These are phyloP conservation scores for Cinnamomum chago DNA, from an alignment of 164 flowering plant species.

Conservation along the genomic window DNA sequence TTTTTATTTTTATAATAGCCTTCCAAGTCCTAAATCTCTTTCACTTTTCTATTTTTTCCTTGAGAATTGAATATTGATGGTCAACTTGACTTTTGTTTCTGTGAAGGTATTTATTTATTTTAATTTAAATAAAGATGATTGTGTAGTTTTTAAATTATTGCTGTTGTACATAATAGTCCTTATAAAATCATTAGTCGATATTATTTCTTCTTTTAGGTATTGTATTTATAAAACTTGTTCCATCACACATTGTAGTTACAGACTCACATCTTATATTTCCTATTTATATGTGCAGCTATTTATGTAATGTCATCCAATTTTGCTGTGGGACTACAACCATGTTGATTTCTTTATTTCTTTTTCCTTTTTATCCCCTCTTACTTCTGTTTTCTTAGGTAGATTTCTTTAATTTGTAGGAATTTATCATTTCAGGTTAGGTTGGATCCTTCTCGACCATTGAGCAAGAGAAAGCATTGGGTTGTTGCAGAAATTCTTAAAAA, in stretches of 20 bases:
- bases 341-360: not conserved
- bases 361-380: not conserved
- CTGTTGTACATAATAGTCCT: no score
- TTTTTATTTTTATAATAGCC: not conserved
- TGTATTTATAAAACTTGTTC: no score
- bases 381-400: not conserved
- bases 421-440: slow-evolving; percentile 54
- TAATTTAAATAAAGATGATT: not conserved
- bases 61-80: not conserved
- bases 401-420: slow-evolving; percentile 1
- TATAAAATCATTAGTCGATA: no score
- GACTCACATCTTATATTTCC: not conserved
- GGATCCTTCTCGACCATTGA: slow-evolving; percentile 80
- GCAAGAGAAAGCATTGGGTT: slow-evolving; percentile 80
- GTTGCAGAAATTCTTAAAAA: slow-evolving; percentile 85
- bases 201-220: no score
- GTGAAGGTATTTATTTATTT: not conserved
- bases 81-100: not conserved
- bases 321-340: not conserved
- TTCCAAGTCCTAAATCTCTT: no score
- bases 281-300: not conserved
- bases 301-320: not conserved
- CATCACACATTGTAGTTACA: no score
- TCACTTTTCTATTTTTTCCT: not conserved
- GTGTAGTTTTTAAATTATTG: no score